phyloP scores from a whole-genome alignment of 805 yeast genomes.

The Hanseniaspora lachancei region DNA sequence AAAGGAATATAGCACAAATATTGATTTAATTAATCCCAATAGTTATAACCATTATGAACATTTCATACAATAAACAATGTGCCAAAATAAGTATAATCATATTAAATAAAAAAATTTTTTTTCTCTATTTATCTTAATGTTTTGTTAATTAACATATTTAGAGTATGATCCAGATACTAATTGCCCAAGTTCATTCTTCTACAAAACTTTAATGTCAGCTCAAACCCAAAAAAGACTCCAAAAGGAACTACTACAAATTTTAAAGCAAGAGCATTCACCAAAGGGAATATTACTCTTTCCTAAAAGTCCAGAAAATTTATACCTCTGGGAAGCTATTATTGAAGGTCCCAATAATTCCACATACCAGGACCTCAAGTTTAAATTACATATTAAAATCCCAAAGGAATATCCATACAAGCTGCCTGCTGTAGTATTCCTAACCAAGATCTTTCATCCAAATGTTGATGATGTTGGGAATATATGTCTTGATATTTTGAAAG shows the following conservation, averaged over 20 bases:
- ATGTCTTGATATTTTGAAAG: slow-evolving; percentile 51
- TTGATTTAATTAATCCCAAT: too few relatives aligned
- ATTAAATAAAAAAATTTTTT: too few relatives aligned
- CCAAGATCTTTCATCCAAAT: slow-evolving; percentile 57
- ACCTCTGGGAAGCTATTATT: slow-evolving; percentile 45
- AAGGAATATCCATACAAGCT: slow-evolving; percentile 45
- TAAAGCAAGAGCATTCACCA: slow-evolving; percentile 37
- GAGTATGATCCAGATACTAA: too few relatives aligned
- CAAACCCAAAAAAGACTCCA: slow-evolving; percentile 30
- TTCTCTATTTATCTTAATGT: too few relatives aligned
- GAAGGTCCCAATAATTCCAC: slow-evolving; percentile 47
- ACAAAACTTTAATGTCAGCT: background rate
- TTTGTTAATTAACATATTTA: too few relatives aligned
- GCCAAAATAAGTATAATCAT: too few relatives aligned
- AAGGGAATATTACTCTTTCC: slow-evolving; percentile 43
- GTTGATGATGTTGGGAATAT: slow-evolving; percentile 53
- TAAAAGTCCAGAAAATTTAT: slow-evolving; percentile 37
- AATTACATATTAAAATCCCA: slow-evolving; percentile 39
- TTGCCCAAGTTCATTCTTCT: too few relatives aligned
- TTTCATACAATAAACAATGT: too few relatives aligned
- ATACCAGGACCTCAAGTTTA: slow-evolving; percentile 41
- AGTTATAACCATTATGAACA: too few relatives aligned
- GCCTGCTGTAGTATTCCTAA: slow-evolving; percentile 41
- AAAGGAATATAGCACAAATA: too few relatives aligned
- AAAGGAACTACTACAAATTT: slow-evolving; percentile 36